Base-by-base conservation (phyloP, 176 grass and related monocot species). In the Oryza meyeriana region DNA sequence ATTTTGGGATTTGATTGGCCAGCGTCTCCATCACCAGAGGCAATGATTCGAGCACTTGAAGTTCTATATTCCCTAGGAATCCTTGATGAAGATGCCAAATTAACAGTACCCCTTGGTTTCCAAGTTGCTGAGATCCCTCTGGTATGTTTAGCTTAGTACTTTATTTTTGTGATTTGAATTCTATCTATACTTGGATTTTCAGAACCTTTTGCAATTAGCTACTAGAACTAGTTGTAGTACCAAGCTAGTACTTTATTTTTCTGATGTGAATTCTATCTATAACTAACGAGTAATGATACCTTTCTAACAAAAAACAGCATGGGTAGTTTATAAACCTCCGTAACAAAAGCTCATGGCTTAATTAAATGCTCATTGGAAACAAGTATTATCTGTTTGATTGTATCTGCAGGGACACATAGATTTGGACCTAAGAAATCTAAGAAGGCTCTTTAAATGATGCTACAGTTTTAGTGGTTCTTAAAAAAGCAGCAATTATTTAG, bases 1-100 rank as follows among this genome's bases (percentile, higher is more conserved):
- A 94, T 98, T 87, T 74, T 98, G 74, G 92, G 95, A 16, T 98
- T 98, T 84, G 92, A 98, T 94, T 98, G 95, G 95, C 88, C 94
- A 80, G 86, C 95, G 85, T 93, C 95, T 89, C 95, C 95, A 85
- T 90, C 95, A 71, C 83, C 90, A 63, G 95, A 94, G 74, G 90
- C 95, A 87, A 94, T 94, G 92, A 83, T 93, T 34, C 90, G 95
- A 22, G 95, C 88, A 81, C 87, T 98, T 18, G 95, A 98, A 87
- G 82, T 98, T 88, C 80, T 98, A 27, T 98, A 91, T 80, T 98
- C 90, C 61, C 79, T 98, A 25, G 90, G 90, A 65, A 98, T 98
- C 79, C 81, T 98, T 52, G 90, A 98, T 86, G 90, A 89, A 87
- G 95, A 98, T 87, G 95, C 88, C 79, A 98, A 98, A 89, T 73